Evolutionary conservation across 768 basidiomycete species (phyloP).

Genomic region (Lentinus brumalis): DNA sequence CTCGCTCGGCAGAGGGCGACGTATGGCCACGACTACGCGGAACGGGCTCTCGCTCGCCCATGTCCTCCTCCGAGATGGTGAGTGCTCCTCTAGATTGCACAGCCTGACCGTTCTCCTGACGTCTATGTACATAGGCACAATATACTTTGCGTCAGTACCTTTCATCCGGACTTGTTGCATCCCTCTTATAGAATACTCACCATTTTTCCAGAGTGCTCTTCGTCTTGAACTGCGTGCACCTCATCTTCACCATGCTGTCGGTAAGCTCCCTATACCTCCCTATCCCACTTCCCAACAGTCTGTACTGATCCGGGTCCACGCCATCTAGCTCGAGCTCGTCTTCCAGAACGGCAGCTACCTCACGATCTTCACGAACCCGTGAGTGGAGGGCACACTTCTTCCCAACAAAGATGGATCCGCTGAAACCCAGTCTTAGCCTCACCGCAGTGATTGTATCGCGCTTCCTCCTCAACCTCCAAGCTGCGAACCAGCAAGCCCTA

Average conservation of each 20-base stretch:
- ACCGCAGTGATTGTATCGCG: slow-evolving; percentile 11
- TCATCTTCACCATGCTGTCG: slow-evolving; percentile 6
- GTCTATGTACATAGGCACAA: not conserved
- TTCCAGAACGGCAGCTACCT: slow-evolving; percentile 5
- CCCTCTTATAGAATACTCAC: too few relatives aligned
- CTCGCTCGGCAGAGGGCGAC: not conserved
- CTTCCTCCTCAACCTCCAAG: slow-evolving; percentile 14
- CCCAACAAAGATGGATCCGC: too few relatives aligned
- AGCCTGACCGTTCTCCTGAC: not conserved
- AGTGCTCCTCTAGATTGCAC: not conserved
- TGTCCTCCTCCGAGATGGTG: slow-evolving; percentile 5
- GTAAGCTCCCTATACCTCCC: not conserved
- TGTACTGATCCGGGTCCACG: too few relatives aligned
- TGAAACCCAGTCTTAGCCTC: too few relatives aligned
- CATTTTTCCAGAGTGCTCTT: not conserved
- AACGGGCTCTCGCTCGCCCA: not conserved
- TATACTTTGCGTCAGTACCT: slow-evolving; percentile 4
- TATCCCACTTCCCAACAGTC: too few relatives aligned
- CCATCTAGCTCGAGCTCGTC: not conserved
- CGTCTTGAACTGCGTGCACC: slow-evolving; percentile 5
- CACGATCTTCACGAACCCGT: slow-evolving; percentile 15
- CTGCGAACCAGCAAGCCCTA: not conserved
- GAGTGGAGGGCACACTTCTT: not conserved
- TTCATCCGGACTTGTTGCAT: too few relatives aligned
- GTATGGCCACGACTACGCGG: not conserved